phyloP scores from a whole-genome alignment of 805 yeast species.

The Debaryomyces castellii region DNA sequence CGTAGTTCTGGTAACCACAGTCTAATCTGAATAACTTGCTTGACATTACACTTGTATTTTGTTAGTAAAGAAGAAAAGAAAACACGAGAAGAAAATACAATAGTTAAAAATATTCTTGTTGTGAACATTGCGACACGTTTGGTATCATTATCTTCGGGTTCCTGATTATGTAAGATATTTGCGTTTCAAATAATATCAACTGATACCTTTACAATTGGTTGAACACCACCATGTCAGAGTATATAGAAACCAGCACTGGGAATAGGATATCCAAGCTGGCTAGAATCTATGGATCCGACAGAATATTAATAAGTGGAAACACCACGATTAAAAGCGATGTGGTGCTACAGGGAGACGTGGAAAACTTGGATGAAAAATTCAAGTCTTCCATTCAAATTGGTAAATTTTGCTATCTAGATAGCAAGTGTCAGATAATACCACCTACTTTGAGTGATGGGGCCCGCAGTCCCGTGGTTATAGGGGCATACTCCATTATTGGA shows the following conservation, averaged over 20 bases:
- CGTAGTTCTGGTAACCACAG: slow-evolving; percentile 75
- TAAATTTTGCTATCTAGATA: slow-evolving; percentile 41
- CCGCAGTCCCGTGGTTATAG: slow-evolving; percentile 36
- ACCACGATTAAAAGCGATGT: slow-evolving; percentile 41
- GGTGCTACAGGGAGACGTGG: slow-evolving; percentile 33
- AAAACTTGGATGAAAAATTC: slow-evolving; percentile 9
- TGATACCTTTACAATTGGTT: neutral
- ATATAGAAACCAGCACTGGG: slow-evolving; percentile 53
- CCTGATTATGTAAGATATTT: neutral
- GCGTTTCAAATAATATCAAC: neutral
- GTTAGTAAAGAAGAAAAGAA: neutral
- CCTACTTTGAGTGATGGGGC: slow-evolving; percentile 10
- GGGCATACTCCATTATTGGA: slow-evolving; percentile 48
- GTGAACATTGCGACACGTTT: neutral
- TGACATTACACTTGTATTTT: slow-evolving; percentile 17
- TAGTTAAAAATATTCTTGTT: neutral
- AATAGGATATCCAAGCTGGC: slow-evolving; percentile 49
- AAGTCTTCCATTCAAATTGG: slow-evolving; percentile 42
- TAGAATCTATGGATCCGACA: slow-evolving; percentile 39
- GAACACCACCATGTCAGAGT: slow-evolving; percentile 14
- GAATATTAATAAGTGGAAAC: slow-evolving; percentile 47
- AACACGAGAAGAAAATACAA: neutral
- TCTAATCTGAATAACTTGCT: slow-evolving; percentile 37
- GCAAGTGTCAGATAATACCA: slow-evolving; percentile 24
- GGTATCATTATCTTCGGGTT: neutral